Evolutionary conservation across 1,284 basidiomycete species (phyloP).

Genomic region (Leccinum griseonigrum): DNA sequence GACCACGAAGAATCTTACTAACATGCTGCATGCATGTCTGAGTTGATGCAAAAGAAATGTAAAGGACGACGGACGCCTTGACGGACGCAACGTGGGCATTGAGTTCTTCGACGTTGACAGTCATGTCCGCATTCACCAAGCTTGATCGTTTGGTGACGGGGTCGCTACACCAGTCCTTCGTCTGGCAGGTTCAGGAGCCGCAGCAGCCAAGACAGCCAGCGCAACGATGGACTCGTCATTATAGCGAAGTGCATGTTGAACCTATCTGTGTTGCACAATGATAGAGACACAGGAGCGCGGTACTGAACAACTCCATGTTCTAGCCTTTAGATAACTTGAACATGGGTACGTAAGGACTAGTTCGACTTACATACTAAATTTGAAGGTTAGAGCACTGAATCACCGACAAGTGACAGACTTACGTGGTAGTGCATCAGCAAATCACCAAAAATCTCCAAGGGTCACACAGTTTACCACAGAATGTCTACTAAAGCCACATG

Average conservation of each 20-base stretch:
- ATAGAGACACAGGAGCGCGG: background rate
- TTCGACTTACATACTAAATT: too few relatives aligned
- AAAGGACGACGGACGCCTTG: constrained; percentile 12
- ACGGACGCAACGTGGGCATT: constrained; percentile 9
- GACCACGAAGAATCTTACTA: constrained; percentile 20
- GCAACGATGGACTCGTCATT: background rate
- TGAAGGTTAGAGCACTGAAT: too few relatives aligned
- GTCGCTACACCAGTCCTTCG: constrained; percentile 1
- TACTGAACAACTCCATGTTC: too few relatives aligned
- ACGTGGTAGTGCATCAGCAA: too few relatives aligned
- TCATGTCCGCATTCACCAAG: constrained; percentile 10
- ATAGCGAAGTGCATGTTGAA: constrained; percentile 10
- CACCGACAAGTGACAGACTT: too few relatives aligned
- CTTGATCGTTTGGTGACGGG: constrained; percentile 17
- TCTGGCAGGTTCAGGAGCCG: background rate
- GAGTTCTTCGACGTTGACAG: constrained; percentile 9
- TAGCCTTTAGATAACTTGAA: too few relatives aligned
- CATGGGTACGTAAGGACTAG: too few relatives aligned
- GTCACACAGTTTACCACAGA: too few relatives aligned
- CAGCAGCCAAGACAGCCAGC: constrained; percentile 7
- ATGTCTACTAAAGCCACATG: too few relatives aligned
- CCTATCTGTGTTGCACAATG: background rate
- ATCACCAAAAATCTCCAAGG: too few relatives aligned
- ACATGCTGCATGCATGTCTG: too few relatives aligned
- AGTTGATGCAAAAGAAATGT: background rate